Base-by-base conservation (phyloP, 2,329 filamentous ascomycete species). In the Fusarium citri region DNA sequence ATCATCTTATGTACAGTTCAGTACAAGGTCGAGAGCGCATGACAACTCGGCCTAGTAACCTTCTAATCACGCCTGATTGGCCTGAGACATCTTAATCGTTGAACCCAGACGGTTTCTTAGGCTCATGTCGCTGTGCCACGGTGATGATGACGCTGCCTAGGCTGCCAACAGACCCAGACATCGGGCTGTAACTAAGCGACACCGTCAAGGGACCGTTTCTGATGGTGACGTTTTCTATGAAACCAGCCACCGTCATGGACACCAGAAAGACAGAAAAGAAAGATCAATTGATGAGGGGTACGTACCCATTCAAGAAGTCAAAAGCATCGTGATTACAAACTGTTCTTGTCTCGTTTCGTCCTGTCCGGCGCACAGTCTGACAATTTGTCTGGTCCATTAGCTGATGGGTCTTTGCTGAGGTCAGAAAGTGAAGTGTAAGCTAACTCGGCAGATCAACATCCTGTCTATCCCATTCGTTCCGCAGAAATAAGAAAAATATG, bases 91-190 rank as follows among this genome's bases (percentile, higher is more conserved):
- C 30, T 18, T n/a, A 49, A 58, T 45, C 30, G 45, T 66, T 54
- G 48, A 68, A 63, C 65, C 55, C 49, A 69, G 53, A 54, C 23
- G n/a, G 46, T 43, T n/a, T 26, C 30, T 37, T 18, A 58, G 53
- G 58, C 64, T 37, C 53, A 69, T 45, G 46, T 47, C 48, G 59
- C 72, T 74, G 72, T 73, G 72, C 70, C 72, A 74, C 72, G 72
- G 31, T 60, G 68, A 68, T 56, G 68, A 68, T 63, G 66, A 63
- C 57, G 59, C 59, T 67, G 43, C 30, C 53, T 28, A 34, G 55
- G 43, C 57, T 48, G 41, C 18, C 25, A 48, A 49, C 31, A 47
- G 53, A 55, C 25, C 53, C 37, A 41, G 30, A 37, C 30, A 37
- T 55, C 31, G 53, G 43, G 30, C 43, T 47, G 59, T 34, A 47